Conservation (phyloP, 2,329 filamentous ascomycete species). For the Thelonectria discophora region DNA sequence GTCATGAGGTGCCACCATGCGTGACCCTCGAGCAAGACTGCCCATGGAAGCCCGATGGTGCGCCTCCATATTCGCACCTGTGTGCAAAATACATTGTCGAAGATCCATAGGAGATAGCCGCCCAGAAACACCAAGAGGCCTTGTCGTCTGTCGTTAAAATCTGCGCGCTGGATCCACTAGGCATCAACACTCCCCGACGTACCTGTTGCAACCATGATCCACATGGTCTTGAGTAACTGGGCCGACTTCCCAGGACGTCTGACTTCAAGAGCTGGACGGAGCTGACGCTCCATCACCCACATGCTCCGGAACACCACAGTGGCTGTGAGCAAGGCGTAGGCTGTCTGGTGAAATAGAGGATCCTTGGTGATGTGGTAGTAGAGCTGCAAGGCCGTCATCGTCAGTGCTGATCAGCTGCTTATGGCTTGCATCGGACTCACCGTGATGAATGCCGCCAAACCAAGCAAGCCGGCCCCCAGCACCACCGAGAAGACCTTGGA, state of each 20-base stretch:
- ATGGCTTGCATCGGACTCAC: conserved; percentile 54
- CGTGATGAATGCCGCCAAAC: conserved; percentile 74
- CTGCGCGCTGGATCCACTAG: not conserved
- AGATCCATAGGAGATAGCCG: conserved; percentile 79
- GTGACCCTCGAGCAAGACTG: conserved; percentile 70
- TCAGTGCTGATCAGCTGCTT: conserved; percentile 4
- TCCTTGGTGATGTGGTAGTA: conserved; percentile 84
- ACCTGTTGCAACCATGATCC: conserved; percentile 73
- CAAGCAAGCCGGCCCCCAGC: conserved; percentile 66
- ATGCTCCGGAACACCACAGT: conserved; percentile 77
- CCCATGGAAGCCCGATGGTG: conserved; percentile 79
- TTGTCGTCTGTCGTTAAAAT: conserved; percentile 21
- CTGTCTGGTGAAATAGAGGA: conserved; percentile 82
- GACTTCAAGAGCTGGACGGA: conserved; percentile 57
- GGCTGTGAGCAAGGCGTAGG: conserved; percentile 76
- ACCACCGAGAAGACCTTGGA: conserved; percentile 58
- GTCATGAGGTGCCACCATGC: conserved; percentile 81
- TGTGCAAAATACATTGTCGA: conserved; percentile 81
- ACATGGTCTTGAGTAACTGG: conserved; percentile 69
- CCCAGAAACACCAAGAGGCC: conserved; percentile 73
- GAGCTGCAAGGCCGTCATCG: conserved; percentile 41
- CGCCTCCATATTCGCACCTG: conserved; percentile 72
- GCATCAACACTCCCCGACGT: conserved; percentile 24
- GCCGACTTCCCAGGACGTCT: conserved; percentile 61
- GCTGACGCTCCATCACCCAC: conserved; percentile 71